Base-by-base conservation (phyloP, 2,329 filamentous ascomycete species). In the Microascus cirrosus region DNA sequence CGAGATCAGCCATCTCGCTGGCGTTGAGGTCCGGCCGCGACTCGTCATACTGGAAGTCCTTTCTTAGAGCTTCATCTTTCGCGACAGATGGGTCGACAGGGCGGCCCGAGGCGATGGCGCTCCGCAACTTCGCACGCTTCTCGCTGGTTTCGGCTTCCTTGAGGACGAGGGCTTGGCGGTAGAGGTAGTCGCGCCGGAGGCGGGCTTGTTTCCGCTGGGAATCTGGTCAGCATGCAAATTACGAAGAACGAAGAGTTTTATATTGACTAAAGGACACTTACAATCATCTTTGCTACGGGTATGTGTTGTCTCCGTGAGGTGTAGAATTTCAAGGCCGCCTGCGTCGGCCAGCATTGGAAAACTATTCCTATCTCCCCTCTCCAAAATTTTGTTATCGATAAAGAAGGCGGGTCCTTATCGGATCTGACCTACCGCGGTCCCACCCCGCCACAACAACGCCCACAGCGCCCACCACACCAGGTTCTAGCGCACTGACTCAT, bases 11-110 rank as follows among this genome's bases (percentile, higher is more conserved):
- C 68, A 86, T 80, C 59, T 90, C 86, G 59, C 89, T 80, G 20
- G 77, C 76, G 2, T 78, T 84, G 58, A 84, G 74, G 64, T 91
- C 87, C 24, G 81, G 79, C 25, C 83, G 76, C 3, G 90, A 89
- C 72, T 96, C 93, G 69, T 99, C 94, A 70, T 93, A 99, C 68
- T 92, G 91, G 74, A 88, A 96, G 69, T 97, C 90, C 68, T 89
- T 86, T 51, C 92, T 83, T 58, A 99, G 74, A 34, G 81, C 70
- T 71, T 90, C 90, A 73, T 99, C 93, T 67, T 95, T 88, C 58
- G 92, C 90, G 63, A 97, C 89, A 39, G 81, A 78, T 25, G 88
- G 83, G 64, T 93, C 88, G 54, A 96, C 75, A 10, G 90, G 88
- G 68, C 94, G 95, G 62, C 94, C 94, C 11, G 89, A 90, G 24